Base-by-base conservation (phyloP, 2,329 filamentous ascomycete genomes). In the Fusarium austroafricanum region DNA sequence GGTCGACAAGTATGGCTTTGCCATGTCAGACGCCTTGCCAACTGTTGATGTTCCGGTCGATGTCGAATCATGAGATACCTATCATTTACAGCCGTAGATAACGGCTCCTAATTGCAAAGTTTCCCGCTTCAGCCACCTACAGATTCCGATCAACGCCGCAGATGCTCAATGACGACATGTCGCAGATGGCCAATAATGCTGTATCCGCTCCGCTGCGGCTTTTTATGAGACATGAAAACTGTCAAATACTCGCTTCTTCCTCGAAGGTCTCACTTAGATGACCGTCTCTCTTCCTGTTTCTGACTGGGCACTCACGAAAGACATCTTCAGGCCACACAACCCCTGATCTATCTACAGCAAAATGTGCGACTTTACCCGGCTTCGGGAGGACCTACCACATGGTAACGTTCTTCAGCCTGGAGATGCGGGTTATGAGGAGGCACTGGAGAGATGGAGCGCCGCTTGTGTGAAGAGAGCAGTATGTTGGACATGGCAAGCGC, bases 381-480 rank as follows among this genome's bases (percentile, higher is more conserved):
- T 74, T 23, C 57, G 66, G n/a, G 26, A 55, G 17, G n/a, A 47
- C 7, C 53, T 71, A 15, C 10, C 18, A 18, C 5, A 47, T 20
- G 75, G 76, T 37, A 40, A 65, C 8, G 57, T 79, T 33, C 65
- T 79, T 18, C 59, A 76, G 1, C 76, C 79, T 2, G 71, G 72
- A 2, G 71, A 78, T 10, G 61, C 64, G 10, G 76, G 70, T 1
- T 81, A 80, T 46, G 64, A 77, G 17, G 69, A 71, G 10, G 75
- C 70, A 26, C 63, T 81, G 15, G 65, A 73, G 33, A 71, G 79
- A 58, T 81, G 78, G 78, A 79, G 75, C n/a, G 55, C 67, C 18
- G 74, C 78, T 2, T 78, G 76, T 12, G 63, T 76, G 31, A 79
- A 77, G 55, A 74, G 70, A 50, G 77, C 79, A n/a, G 74, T 75